Evolutionary conservation across 1,139 yeast species (phyloP).

Genomic region (Wickerhamiella pararugosa): DNA sequence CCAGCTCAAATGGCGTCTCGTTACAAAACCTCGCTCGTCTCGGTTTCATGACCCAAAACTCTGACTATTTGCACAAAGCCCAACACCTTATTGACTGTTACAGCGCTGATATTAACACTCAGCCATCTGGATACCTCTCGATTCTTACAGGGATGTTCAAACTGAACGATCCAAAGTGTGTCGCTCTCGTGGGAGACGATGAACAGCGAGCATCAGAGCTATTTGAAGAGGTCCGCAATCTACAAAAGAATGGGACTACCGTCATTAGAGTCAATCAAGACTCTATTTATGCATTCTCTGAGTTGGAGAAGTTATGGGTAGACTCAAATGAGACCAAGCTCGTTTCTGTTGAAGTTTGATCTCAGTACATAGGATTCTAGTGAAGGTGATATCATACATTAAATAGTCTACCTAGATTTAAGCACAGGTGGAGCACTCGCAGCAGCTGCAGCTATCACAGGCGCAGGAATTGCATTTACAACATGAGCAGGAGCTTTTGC

Average conservation of each 20-base stretch:
- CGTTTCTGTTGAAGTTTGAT: background rate
- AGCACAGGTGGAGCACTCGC: no score
- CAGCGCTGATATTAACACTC: slow-evolving; percentile 22
- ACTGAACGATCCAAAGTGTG: background rate
- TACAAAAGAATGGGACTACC: no score
- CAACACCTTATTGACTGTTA: slow-evolving; percentile 19
- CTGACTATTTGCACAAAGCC: slow-evolving; percentile 17
- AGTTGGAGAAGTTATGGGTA: background rate
- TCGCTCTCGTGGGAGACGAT: slow-evolving; percentile 2
- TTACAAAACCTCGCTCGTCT: slow-evolving; percentile 22
- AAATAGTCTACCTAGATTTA: no score
- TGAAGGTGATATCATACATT: no score
- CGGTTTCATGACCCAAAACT: slow-evolving; percentile 17
- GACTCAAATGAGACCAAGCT: background rate
- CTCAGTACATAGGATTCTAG: no score
- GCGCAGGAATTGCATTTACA: no score
- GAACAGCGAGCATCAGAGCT: background rate
- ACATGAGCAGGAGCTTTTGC: no score
- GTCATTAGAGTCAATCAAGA: no score
- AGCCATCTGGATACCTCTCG: slow-evolving; percentile 17
- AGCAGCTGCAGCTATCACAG: no score
- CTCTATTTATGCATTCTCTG: no score
- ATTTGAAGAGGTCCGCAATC: background rate
- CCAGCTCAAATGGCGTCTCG: slow-evolving; percentile 26
- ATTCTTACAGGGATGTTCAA: slow-evolving; percentile 2